Percentiles rank a stretch among this genome's conserved stretches.
Conservation (phyloP, 371 early-diverging fungal genomes). For the Haplosporangium sp. region DNA sequence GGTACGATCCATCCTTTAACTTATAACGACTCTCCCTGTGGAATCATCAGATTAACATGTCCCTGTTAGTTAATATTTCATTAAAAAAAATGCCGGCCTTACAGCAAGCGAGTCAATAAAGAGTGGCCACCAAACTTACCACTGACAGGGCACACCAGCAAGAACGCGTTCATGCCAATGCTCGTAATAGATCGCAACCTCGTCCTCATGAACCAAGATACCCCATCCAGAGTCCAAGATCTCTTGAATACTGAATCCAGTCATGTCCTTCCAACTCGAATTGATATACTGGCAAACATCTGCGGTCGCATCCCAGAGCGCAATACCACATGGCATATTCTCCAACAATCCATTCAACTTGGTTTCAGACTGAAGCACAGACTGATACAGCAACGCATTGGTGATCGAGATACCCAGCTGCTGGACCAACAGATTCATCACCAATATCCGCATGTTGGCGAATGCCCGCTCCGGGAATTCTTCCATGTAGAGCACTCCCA, state of each 20-base stretch:
- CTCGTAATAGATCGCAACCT: conserved; percentile 12
- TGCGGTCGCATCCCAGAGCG: conserved; percentile 44
- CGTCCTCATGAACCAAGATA: conserved; percentile 28
- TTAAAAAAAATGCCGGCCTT: background rate
- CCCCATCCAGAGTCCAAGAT: conserved; percentile 28
- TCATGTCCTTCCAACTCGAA: conserved; percentile 50
- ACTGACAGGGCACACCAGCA: conserved; percentile 42
- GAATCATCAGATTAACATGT: background rate
- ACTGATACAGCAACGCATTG: conserved; percentile 65
- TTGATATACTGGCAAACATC: conserved; percentile 45
- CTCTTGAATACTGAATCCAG: conserved; percentile 26
- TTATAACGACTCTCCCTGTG: conserved; percentile 48
- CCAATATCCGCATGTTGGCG: conserved; percentile 65
- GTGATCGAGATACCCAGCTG: conserved; percentile 71
- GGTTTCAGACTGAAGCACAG: conserved; percentile 47
- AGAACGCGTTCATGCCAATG: conserved; percentile 42
- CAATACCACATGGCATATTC: conserved; percentile 53
- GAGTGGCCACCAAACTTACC: conserved; percentile 9
- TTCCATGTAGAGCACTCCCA: conserved; percentile 66
- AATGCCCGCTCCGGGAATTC: conserved; percentile 64
- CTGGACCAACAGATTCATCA: conserved; percentile 66
- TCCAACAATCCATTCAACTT: conserved; percentile 50
- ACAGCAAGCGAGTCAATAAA: background rate
- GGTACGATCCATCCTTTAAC: conserved; percentile 35
- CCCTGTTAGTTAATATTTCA: no score